Base-by-base conservation (phyloP, 257 asterid genomes). In the Solanum lycopersicoides region DNA sequence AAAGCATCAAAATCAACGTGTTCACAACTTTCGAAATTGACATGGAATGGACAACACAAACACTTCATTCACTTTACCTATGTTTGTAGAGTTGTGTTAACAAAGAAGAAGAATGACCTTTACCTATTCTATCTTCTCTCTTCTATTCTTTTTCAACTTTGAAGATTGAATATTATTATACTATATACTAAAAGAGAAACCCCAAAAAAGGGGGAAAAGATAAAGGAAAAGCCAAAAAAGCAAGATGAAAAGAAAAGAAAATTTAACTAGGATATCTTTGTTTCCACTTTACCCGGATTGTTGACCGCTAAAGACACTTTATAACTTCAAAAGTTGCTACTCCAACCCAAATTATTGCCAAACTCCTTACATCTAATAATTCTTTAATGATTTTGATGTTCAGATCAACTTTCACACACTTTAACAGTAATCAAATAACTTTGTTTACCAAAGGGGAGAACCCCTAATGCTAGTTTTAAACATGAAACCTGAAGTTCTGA, bases 271-370 rank as follows among this genome's bases (percentile, higher is more conserved):
- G 28, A 73, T 80, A 23, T 35, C 35, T n/a, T 41, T 56, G 88
- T 75, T 32, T 47, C 84, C 47, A 39, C 90, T 89, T 89, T 86
- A n/a, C 72, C 85, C 89, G 28, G 28, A 73, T 86, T 83, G 83
- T 73, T 82, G 87, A 82, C 88, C 86, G 37, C 84, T 69, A 82
- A 82, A 79, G 83, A 82, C 15, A 86, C 84, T 85, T 85, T 71
- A 28, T 11, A 28, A 28, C 32, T 4, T 76, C 87, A 45, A 66
- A 44, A 66, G 77, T 25, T 66, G 28, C 87, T 69, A 25, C 60
- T 66, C 77, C 23, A 74, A 30, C 23, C 41, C 66, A 66, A 85
- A 68, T 56, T 71, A 69, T 47, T 85, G 44, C 4, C 44, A 12
- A 11, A 7, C 83, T 75, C 79, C 9, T 18, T 56, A 7, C 65